Evolutionary conservation across 305 asterid genomes (phyloP), one percentile per base, ranked within the genome.

Genomic region (Caryopteris hybrid): DNA sequence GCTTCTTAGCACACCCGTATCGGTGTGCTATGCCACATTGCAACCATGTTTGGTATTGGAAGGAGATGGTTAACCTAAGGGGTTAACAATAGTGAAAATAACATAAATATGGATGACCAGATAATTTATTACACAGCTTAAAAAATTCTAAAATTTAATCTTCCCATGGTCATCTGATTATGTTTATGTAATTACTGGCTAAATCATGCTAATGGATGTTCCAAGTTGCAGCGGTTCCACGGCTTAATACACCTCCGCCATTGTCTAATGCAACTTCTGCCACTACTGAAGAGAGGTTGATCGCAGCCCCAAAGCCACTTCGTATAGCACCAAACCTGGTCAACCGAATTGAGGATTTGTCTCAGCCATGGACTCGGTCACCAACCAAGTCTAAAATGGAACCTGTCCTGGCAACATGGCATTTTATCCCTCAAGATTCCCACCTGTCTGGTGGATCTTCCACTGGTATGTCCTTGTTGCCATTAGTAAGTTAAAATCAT

Each of bases 331-430:
- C 97, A 9, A 84, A 89, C 77, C 75, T 83, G 62, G 87, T 81
- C 68, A 93, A 86, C 83, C 90, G 82, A 47, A 78, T 91, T 52
- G 99, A 95, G 68, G 99, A 95, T 77, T 79, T 91, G 73, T 81
- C 97, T 72, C 98, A 82, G 82, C 99, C 99, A 62, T 95, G 99
- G 99, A 94, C 99, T 55, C 89, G 99, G 42, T 94, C 98, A n/a
- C 99, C 98, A n/a, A 94, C 99, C 54, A 94, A 94, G 84, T 86
- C 97, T 45, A 76, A 86, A 80, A 83, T 86, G 89, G 99, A 91
- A 73, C 98, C 97, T 61, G 80, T 91, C 71, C 62, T 84, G 68
- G 89, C 95, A 60, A 87, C 97, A 56, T 94, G 99, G 99, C 84
- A 82, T 69, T 91, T 94, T 77, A 64, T 81, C 77, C 74, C 91